Evolutionary conservation across 495 filamentous ascomycete species (phyloP).

Genomic region (Cladorrhinum samala): DNA sequence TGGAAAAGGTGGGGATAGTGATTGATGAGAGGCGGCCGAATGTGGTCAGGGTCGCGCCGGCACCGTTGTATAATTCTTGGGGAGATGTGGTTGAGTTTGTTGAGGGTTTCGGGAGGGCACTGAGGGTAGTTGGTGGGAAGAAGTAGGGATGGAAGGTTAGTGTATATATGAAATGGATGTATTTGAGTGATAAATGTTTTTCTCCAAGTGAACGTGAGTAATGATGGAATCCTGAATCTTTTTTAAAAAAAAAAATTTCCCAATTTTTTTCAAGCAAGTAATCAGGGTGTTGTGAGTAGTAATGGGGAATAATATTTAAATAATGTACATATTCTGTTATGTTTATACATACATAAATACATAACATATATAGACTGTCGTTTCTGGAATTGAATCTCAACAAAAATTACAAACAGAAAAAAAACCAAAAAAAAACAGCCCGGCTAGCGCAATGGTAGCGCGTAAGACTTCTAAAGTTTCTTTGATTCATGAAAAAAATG

Average conservation of each 20-base stretch:
- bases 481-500: neutral
- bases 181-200: neutral
- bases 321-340: too few relatives aligned
- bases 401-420: too few relatives aligned
- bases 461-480: neutral
- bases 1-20: constrained; percentile 68
- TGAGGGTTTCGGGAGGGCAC: constrained; percentile 51
- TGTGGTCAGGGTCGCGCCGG: constrained; percentile 87
- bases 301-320: too few relatives aligned
- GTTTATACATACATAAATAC: too few relatives aligned
- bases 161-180: neutral
- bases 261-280: too few relatives aligned
- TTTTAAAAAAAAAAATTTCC: too few relatives aligned
- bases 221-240: too few relatives aligned
- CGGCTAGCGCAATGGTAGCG: neutral
- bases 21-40: constrained; percentile 87
- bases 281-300: too few relatives aligned
- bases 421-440: too few relatives aligned
- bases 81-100: constrained; percentile 74
- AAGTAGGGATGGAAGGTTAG: neutral
- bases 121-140: constrained; percentile 21
- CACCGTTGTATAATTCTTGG: constrained; percentile 84
- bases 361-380: too few relatives aligned
- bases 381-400: too few relatives aligned
- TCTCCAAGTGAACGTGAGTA: too few relatives aligned